Evolutionary conservation across 192 early-diverging fungal genomes (phyloP).

Genomic region (Hyaloraphidium curvatum): DNA sequence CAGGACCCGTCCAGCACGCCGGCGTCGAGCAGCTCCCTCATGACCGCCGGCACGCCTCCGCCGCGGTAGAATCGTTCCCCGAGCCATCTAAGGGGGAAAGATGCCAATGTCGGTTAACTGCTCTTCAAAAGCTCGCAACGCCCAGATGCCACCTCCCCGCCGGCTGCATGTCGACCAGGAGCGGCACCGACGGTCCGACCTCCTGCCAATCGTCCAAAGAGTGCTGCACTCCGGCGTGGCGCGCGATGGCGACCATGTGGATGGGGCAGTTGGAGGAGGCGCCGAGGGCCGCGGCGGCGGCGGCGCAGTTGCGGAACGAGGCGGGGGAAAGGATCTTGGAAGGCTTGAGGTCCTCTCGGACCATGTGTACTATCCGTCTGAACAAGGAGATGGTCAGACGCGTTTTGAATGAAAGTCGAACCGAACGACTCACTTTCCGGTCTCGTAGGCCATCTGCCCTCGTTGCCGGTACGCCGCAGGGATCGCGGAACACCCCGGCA

Average conservation of each 20-base stretch:
- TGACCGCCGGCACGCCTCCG: background rate
- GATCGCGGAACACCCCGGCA: background rate
- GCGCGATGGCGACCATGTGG: constrained; percentile 3
- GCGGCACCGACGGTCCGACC: background rate
- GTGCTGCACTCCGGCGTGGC: background rate
- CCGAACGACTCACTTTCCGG: background rate
- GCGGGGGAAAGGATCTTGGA: background rate
- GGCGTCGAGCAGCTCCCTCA: background rate
- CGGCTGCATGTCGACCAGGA: background rate
- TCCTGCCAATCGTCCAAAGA: background rate
- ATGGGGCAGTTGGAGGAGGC: constrained; percentile 4
- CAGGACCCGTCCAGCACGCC: background rate
- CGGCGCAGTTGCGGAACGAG: background rate
- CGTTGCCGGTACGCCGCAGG: background rate
- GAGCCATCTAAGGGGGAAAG: no score
- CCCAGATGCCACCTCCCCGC: no score
- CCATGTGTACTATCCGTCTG: constrained; percentile 1
- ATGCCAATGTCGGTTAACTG: no score
- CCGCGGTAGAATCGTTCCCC: background rate
- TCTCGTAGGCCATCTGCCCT: constrained; percentile 3
- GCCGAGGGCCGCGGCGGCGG: background rate
- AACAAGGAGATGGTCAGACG: background rate
- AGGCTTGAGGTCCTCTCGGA: background rate
- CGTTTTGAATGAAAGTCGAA: background rate
- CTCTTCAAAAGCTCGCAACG: no score